A percentile compares a stretch with the other conserved stretches of the same genome.
Conservation (phyloP, 305 asterid genomes). For the Rubia occidens region DNA sequence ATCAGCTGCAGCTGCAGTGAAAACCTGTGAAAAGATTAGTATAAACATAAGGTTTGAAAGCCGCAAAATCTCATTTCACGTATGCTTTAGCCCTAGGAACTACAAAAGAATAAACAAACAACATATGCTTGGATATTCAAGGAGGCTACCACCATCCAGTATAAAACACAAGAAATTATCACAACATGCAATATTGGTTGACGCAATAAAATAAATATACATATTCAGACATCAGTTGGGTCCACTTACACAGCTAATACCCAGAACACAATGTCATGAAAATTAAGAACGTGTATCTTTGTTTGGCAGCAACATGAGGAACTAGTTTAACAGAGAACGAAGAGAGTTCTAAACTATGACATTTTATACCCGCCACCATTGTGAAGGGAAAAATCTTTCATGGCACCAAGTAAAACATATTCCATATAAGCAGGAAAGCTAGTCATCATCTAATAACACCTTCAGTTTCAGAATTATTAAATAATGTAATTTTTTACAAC, state of each 20-base stretch:
- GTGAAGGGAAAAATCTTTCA: not conserved
- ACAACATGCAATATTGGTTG: not conserved
- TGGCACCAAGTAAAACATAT: not conserved
- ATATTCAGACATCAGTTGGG: not conserved
- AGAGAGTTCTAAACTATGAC: not conserved
- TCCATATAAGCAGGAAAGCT: not conserved
- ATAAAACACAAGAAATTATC: not conserved
- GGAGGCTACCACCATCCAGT: not conserved
- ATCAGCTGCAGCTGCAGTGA: conserved; percentile 95
- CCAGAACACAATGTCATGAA: not conserved
- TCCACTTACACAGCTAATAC: not conserved
- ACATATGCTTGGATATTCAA: not conserved
- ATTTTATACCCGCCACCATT: not conserved
- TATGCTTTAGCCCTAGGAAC: not conserved
- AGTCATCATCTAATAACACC: not conserved
- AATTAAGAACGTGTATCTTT: not conserved
- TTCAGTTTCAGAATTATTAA: conserved; percentile 1
- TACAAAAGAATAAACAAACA: not conserved
- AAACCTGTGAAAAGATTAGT: conserved; percentile 47
- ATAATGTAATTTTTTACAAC: not conserved
- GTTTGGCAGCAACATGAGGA: not conserved
- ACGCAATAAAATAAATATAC: not conserved
- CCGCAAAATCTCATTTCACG: not conserved
- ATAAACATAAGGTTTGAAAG: conserved; percentile 17
- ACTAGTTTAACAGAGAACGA: not conserved